These are phyloP conservation scores for Plectosphaerella sp. DNA, from an alignment of 2,329 filamentous ascomycete genomes.

Conservation along the genomic window DNA sequence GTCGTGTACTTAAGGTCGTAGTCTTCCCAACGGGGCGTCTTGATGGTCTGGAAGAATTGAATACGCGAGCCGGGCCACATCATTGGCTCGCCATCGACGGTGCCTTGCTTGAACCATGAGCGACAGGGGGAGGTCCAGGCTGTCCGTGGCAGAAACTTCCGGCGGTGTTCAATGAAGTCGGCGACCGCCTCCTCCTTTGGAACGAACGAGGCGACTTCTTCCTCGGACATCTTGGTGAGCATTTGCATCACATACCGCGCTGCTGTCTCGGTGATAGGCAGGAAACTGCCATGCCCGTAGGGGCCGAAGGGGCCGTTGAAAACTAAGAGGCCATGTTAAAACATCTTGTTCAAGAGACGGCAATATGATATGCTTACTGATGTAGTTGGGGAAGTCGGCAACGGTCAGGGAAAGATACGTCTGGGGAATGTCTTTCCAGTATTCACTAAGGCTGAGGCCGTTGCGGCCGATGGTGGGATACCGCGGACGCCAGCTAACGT, in stretches of 20 bases:
- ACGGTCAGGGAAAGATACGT: slow-evolving; percentile 16
- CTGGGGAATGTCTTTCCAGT: slow-evolving; percentile 14
- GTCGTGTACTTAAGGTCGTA: slow-evolving; percentile 16
- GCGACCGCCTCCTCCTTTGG: slow-evolving; percentile 17
- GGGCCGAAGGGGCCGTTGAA: slow-evolving; percentile 20
- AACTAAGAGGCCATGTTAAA: slow-evolving; percentile 7
- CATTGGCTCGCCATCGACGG: slow-evolving; percentile 17
- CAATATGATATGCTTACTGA: slow-evolving; percentile 8
- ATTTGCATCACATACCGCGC: slow-evolving; percentile 23
- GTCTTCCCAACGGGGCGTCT: slow-evolving; percentile 20
- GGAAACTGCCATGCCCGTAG: slow-evolving; percentile 19
- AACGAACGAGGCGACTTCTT: slow-evolving; percentile 16
- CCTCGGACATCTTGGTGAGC: slow-evolving; percentile 20
- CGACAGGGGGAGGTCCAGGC: slow-evolving; percentile 18
- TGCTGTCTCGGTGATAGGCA: slow-evolving; percentile 18
- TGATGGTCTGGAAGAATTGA: slow-evolving; percentile 19
- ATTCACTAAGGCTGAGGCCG: slow-evolving; percentile 11
- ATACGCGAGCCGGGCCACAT: slow-evolving; percentile 20
- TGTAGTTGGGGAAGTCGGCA: slow-evolving; percentile 19
- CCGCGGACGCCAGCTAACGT: slow-evolving; percentile 15
- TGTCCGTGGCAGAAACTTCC: slow-evolving; percentile 19
- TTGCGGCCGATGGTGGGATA: slow-evolving; percentile 16
- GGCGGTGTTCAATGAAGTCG: slow-evolving; percentile 24
- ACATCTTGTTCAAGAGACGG: neutral
- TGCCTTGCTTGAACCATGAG: slow-evolving; percentile 22